Percentiles rank a stretch among this genome's conserved stretches.
Evolutionary conservation across 2,329 filamentous ascomycete genomes (phyloP).

Genomic region (Penicillium frequentans): DNA sequence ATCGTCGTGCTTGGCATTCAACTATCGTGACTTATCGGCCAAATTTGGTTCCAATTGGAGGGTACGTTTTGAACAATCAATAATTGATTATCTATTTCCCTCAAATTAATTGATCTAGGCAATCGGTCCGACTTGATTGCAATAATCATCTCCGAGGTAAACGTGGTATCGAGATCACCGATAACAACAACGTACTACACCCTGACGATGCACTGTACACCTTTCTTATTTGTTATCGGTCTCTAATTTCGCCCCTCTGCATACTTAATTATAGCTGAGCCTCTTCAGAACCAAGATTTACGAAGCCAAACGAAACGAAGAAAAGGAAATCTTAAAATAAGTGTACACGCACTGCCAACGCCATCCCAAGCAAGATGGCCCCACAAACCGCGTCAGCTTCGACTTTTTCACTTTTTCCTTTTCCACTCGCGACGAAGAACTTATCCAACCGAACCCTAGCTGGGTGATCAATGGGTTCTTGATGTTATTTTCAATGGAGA

Average conservation of each 20-base stretch:
- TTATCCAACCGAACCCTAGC: conserved; percentile 1
- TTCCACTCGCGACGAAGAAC: not conserved
- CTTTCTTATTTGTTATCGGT: no score
- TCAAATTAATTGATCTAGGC: not conserved
- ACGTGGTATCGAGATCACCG: no score
- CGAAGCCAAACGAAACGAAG: not conserved
- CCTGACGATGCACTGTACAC: no score
- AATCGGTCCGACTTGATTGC: not conserved
- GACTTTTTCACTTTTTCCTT: not conserved
- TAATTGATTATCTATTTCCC: no score
- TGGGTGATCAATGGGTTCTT: not conserved
- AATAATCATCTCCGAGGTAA: not conserved
- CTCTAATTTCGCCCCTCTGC: no score
- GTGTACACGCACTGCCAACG: conserved; percentile 15
- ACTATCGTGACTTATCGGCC: not conserved
- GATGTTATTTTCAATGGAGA: not conserved
- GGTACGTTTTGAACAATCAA: not conserved
- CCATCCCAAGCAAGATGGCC: conserved; percentile 12
- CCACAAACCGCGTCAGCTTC: conserved; percentile 21
- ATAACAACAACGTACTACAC: no score
- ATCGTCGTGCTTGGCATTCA: not conserved
- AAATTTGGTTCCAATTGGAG: not conserved
- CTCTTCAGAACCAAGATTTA: no score
- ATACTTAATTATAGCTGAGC: not conserved
- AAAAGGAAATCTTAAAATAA: not conserved